Percentiles rank a stretch among this genome's conserved stretches.
Evolutionary conservation across 2,329 filamentous ascomycete genomes (phyloP).

Genomic region (Diaporthe sp.): DNA sequence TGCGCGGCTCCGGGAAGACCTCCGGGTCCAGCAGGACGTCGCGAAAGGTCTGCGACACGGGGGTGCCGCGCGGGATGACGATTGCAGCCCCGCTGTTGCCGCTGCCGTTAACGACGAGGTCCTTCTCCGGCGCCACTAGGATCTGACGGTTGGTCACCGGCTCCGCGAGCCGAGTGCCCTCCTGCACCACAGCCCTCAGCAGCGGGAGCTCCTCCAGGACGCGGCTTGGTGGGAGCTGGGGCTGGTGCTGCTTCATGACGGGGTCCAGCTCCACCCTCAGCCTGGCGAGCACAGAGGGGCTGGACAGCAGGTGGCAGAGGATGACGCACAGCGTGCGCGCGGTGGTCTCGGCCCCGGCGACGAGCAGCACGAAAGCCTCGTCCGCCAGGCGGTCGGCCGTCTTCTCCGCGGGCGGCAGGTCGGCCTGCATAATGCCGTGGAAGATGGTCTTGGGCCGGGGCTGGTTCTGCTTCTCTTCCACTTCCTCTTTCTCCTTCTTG

Average conservation of each 20-base stretch:
- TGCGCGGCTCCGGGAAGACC: background rate
- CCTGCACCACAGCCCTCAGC: constrained; percentile 44
- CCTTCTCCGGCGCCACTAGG: background rate
- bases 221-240: constrained; percentile 41
- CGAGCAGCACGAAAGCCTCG: constrained; percentile 4
- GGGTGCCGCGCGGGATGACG: constrained; percentile 10
- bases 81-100: background rate
- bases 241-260: constrained; percentile 35
- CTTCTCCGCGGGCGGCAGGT: constrained; percentile 2
- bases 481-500: background rate
- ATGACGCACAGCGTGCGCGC: constrained; percentile 26
- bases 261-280: constrained; percentile 30
- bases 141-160: constrained; percentile 22
- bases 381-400: background rate
- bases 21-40: constrained; percentile 18
- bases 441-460: constrained; percentile 29
- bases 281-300: background rate
- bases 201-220: constrained; percentile 46
- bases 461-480: background rate
- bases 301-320: constrained; percentile 17
- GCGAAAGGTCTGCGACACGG: constrained; percentile 10
- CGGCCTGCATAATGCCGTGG: constrained; percentile 22
- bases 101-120: background rate
- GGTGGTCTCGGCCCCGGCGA: constrained; percentile 27
- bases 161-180: constrained; percentile 43